Base-by-base conservation (phyloP, 2,329 filamentous ascomycete species). In the Ophiobolus disseminans region DNA sequence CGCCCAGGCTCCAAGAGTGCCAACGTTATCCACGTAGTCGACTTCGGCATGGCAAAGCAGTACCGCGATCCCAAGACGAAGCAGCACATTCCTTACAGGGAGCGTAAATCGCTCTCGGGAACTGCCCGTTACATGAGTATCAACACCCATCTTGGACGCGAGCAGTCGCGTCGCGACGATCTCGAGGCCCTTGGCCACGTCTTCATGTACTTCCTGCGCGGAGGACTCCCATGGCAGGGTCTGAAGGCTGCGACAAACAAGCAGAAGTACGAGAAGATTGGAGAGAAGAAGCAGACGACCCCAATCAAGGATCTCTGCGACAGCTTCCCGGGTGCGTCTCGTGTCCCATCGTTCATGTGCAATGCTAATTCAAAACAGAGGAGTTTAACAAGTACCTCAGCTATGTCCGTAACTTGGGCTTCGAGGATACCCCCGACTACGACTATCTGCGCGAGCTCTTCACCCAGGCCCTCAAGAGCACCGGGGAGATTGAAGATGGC, bases 201-300 rank as follows among this genome's bases (percentile, higher is more conserved):
- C 40, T 87, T 87, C 72, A 85, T 87, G 82, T 87, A 87, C 74
- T 87, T 87, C 74, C 75, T 87, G 38, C 75, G 84, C 51, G 85
- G 85, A 34, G 85, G 85, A 47, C 78, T 87, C 41, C 85, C 85
- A 45, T 87, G 85, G 85, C 85, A 87, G 70, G 85, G 85, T 45
- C 73, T 87, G 49, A 87, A 87, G 74, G 85, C 85, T 63, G 85
- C 85, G 13, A 87, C 85, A 46, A 87, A 87, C 76, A 87, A 99
- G 85, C 94, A 99, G 74, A 99, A 99, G 79, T 99, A 99, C 73
- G 94, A 99, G 79, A 97, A 97, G 83, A 99, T 99, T 76, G 94
- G 94, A 36, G 93, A 99, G 82, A 97, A 99, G 88, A 99, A 99
- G 81, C 94, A 97, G 79, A 97, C 93, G 0, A 97, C 94, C 17